Evolutionary conservation across 1,139 yeast species (phyloP).

Genomic region (Lodderomyces elongisporus): DNA sequence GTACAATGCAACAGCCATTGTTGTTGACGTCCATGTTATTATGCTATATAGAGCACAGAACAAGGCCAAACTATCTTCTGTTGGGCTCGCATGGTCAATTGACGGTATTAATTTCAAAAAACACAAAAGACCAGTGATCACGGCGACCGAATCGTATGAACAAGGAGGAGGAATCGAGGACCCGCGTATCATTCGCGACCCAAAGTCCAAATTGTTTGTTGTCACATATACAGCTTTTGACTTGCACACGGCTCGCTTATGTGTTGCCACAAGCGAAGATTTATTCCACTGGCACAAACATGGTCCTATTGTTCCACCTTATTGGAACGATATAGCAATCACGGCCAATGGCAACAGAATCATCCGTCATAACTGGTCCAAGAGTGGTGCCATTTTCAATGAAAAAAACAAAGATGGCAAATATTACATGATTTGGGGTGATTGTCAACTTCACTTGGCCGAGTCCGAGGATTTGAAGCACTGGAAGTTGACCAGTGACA

Average conservation of each 20-base stretch:
- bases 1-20: slow-evolving; percentile 44
- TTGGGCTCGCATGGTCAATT: slow-evolving; percentile 41
- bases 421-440: slow-evolving; percentile 46
- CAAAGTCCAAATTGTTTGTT: slow-evolving; percentile 29
- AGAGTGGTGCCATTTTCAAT: slow-evolving; percentile 41
- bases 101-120: slow-evolving; percentile 35
- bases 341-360: slow-evolving; percentile 20
- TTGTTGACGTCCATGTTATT: slow-evolving; percentile 34
- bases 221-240: slow-evolving; percentile 44
- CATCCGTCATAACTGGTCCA: slow-evolving; percentile 38
- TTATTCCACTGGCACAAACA: slow-evolving; percentile 38
- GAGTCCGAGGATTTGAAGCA: slow-evolving; percentile 29
- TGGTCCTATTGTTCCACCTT: slow-evolving; percentile 31
- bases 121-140: slow-evolving; percentile 29
- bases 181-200: slow-evolving; percentile 41
- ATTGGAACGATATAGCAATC: slow-evolving; percentile 33
- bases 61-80: slow-evolving; percentile 27
- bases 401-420: slow-evolving; percentile 28
- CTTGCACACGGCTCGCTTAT: slow-evolving; percentile 29
- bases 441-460: slow-evolving; percentile 37
- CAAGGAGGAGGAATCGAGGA: slow-evolving; percentile 43
- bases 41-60: slow-evolving; percentile 41
- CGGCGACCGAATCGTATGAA: slow-evolving; percentile 40
- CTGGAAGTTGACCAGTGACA: slow-evolving; percentile 27
- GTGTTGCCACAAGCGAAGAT: slow-evolving; percentile 39